Base-by-base conservation (phyloP, 1,139 yeast species). In the Suhomyces anneliseae region DNA sequence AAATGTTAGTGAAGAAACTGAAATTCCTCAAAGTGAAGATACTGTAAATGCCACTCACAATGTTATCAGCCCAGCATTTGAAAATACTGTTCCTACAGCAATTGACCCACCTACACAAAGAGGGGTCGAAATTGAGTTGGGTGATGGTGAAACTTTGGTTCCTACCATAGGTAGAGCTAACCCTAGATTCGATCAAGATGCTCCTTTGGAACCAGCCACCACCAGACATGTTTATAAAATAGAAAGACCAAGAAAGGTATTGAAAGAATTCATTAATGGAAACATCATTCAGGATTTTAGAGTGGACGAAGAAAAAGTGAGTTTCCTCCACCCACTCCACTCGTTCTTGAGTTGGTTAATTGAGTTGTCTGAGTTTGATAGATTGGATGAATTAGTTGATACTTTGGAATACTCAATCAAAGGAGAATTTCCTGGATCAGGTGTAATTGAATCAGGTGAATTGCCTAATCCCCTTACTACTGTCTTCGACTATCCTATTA, bases 281-380 rank as follows among this genome's bases (percentile, higher is more conserved):
- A 52, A 48, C 36, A 48, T 50, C 1, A 61, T 68, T 19, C 64
- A 57, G 34, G 54, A 60, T 12, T 68, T 58, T 50, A 58, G 58
- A 40, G 68, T 61, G 45, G 64, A 63, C 51, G 55, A 66, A 12
- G 84, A 76, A 15, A 71, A 72, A 36, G 82, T 87, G 2, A 84
- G 95, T 59, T 80, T 90, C 56, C 77, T 90, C 36, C 96, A 90
- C 58, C 96, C 96, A 0, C 61, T 89, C 27, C 95, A 88, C 57
- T 80, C 90, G 0, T 83, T 85, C 53, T 65, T 87, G 34, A 78
- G 92, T 1, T 85, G 89, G 84, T 61, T 88, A 34, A 71, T 89
- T 39, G 90, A 89, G 58, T 70, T 72, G 48, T 69, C 79, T 11
- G 66, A 72, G 26, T 66, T 71, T 42, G 48, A 55, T 6, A 55